Conservation (phyloP, 1,284 basidiomycete species). For the Puccinia brachypodii region DNA sequence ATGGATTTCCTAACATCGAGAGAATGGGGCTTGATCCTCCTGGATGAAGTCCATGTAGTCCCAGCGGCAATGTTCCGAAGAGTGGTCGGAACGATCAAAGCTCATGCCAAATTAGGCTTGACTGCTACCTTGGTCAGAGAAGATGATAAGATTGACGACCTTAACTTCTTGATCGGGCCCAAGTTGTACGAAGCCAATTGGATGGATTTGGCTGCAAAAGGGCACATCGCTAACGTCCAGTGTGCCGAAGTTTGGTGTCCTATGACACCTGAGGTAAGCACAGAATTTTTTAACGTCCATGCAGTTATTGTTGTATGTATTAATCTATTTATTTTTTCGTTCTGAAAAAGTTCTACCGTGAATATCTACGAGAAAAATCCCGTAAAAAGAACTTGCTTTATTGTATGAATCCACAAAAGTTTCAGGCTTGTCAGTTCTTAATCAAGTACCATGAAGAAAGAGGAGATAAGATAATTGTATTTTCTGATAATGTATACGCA, state of each 20-base stretch:
- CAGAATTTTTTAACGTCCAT: background rate
- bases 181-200: constrained; percentile 99
- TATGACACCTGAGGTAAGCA: constrained; percentile 85
- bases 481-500: constrained; percentile 97
- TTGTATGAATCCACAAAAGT: constrained; percentile 99
- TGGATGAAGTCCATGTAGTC: constrained; percentile 96
- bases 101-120: constrained; percentile 91
- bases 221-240: constrained; percentile 99
- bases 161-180: constrained; percentile 98
- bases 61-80: constrained; percentile 95
- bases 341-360: constrained; percentile 73
- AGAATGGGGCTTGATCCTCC: constrained; percentile 92
- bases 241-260: constrained; percentile 99
- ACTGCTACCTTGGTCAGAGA: constrained; percentile 97
- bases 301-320: background rate
- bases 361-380: constrained; percentile 89
- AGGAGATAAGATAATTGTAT: constrained; percentile 99
- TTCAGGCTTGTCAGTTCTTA: constrained; percentile 97
- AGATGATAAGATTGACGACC: constrained; percentile 97
- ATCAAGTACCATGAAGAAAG: constrained; percentile 98
- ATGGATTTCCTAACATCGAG: constrained; percentile 94
- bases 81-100: constrained; percentile 94
- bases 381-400: constrained; percentile 94
- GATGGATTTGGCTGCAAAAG: constrained; percentile 99
- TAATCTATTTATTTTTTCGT: background rate